Evolutionary conservation across 1,139 yeast genomes (phyloP).

Genomic region (Candida labiduridarum): DNA sequence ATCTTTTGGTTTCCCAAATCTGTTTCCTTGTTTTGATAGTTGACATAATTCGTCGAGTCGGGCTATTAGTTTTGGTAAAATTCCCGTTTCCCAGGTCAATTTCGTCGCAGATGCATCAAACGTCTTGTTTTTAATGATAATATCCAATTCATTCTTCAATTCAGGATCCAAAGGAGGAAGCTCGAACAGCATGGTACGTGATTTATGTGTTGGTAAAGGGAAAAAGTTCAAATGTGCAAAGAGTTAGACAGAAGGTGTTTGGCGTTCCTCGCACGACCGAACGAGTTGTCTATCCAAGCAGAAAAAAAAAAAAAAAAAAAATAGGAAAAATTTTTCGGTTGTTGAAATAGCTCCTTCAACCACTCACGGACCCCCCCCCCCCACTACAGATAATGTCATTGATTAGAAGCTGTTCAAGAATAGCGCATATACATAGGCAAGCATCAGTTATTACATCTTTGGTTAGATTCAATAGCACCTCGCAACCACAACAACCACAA

Average conservation of each 20-base stretch:
- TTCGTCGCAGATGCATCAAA: slow-evolving; percentile 5
- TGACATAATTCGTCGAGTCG: slow-evolving; percentile 17
- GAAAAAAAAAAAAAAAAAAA: slow-evolving; percentile 1
- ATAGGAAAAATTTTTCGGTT: neutral
- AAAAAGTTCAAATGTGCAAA: neutral
- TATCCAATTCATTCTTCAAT: slow-evolving; percentile 7
- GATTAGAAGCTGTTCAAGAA: slow-evolving; percentile 17
- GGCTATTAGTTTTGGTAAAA: slow-evolving; percentile 14
- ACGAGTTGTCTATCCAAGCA: neutral
- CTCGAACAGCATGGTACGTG: neutral
- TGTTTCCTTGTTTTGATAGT: slow-evolving; percentile 13
- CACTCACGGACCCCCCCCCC: neutral
- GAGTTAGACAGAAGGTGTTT: neutral
- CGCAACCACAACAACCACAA: neutral
- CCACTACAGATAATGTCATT: slow-evolving; percentile 12
- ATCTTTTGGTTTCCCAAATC: slow-evolving; percentile 19
- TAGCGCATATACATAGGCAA: slow-evolving; percentile 12
- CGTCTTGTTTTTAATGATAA: slow-evolving; percentile 10
- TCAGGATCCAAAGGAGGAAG: slow-evolving; percentile 15
- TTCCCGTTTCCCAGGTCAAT: slow-evolving; percentile 13
- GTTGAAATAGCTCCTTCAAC: neutral
- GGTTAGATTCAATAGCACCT: slow-evolving; percentile 10
- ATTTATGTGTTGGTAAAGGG: neutral
- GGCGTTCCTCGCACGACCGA: neutral
- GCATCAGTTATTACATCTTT: neutral